phyloP scores from a whole-genome alignment of 1,139 yeast species.

The Hansenula sp. region DNA sequence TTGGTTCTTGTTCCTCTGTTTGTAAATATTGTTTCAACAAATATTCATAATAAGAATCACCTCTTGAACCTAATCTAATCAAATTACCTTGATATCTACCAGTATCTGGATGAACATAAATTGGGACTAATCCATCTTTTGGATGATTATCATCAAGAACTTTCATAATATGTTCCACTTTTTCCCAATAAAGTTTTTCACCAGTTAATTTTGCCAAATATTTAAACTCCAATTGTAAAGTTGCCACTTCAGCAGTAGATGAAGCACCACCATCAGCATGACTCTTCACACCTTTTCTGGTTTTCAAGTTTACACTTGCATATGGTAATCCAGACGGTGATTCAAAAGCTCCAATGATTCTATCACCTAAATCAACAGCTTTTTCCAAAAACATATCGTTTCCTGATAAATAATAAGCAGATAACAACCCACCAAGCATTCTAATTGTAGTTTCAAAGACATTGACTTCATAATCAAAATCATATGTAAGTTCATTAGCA shows the following conservation, averaged over 20 bases:
- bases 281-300: conserved; percentile 55
- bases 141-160: conserved; percentile 58
- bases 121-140: conserved; percentile 78
- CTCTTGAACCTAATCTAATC: conserved; percentile 84
- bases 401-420: conserved; percentile 70
- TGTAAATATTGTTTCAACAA: conserved; percentile 81
- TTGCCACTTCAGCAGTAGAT: conserved; percentile 88
- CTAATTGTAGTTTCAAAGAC: conserved; percentile 92
- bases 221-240: conserved; percentile 85
- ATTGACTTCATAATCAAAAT: conserved; percentile 71
- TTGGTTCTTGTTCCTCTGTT: conserved; percentile 55
- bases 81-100: conserved; percentile 62
- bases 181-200: conserved; percentile 71
- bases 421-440: conserved; percentile 87
- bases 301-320: conserved; percentile 67
- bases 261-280: conserved; percentile 70
- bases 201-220: conserved; percentile 80
- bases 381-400: conserved; percentile 72
- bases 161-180: conserved; percentile 68
- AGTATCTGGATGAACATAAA: conserved; percentile 68
- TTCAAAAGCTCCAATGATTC: conserved; percentile 60
- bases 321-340: conserved; percentile 68
- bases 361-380: conserved; percentile 68
- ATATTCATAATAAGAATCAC: conserved; percentile 92
- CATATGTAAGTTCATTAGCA: conserved; percentile 48